phyloP scores from a whole-genome alignment of 139 green algal species.

The Chlorella sp. region DNA sequence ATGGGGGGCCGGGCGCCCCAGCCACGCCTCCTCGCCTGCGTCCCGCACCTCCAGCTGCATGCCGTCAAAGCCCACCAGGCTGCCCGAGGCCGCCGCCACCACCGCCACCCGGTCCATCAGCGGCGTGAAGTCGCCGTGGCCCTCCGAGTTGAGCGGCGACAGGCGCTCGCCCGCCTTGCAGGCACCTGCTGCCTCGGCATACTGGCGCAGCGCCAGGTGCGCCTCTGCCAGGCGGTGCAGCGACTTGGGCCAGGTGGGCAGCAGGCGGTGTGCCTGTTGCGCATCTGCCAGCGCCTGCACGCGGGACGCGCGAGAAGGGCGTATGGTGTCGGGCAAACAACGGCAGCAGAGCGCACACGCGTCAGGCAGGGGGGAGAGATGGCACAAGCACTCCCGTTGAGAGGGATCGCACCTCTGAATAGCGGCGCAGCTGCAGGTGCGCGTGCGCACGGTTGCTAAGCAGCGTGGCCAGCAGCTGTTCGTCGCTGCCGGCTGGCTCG shows the following conservation, averaged over 20 bases:
- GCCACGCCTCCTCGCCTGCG: conserved; percentile 72
- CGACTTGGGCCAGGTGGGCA: conserved; percentile 56
- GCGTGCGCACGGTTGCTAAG: conserved; percentile 42
- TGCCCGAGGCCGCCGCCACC: conserved; percentile 36
- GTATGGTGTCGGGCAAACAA: not conserved
- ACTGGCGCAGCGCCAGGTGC: conserved; percentile 27
- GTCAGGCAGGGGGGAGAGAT: not conserved
- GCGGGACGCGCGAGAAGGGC: not conserved
- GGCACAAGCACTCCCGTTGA: not conserved
- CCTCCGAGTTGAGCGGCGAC: conserved; percentile 7
- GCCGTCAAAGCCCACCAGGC: conserved; percentile 55
- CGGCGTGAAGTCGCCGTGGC: conserved; percentile 44
- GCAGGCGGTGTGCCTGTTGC: conserved; percentile 27
- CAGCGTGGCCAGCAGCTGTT: conserved; percentile 18
- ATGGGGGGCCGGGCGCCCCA: conserved; percentile 49
- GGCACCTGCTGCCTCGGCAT: conserved; percentile 18
- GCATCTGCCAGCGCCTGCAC: conserved; percentile 46
- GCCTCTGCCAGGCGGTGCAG: conserved; percentile 53
- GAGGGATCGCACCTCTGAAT: conserved; percentile 11
- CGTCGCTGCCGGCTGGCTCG: not conserved
- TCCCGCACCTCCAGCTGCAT: conserved; percentile 51
- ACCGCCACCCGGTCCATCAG: conserved; percentile 59
- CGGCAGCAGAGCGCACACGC: not conserved
- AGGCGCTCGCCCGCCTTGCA: conserved; percentile 33
- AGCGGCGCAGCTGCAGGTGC: conserved; percentile 11